Conservation (phyloP, 2,329 filamentous ascomycete species). For the Parafenestella ontariensis region DNA sequence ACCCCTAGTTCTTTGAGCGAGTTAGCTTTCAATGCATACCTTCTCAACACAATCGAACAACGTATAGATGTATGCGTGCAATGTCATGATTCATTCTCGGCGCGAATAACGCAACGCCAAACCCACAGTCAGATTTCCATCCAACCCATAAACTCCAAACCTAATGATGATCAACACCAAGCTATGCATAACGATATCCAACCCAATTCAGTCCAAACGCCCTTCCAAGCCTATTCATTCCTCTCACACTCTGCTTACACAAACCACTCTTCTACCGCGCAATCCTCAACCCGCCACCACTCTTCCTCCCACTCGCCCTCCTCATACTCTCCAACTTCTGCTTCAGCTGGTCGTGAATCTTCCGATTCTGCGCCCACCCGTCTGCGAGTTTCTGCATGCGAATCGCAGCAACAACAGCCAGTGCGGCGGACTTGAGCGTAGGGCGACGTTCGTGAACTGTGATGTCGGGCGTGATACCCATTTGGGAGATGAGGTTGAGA, state of each 20-base stretch:
- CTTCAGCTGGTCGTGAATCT: slow-evolving; percentile 55
- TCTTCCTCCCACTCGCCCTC: slow-evolving; percentile 30
- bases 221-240: not conserved
- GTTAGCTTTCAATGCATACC: not conserved
- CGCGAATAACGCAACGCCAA: not conserved
- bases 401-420: slow-evolving; percentile 58
- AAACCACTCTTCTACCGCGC: slow-evolving; percentile 14
- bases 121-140: no score
- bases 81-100: slow-evolving; percentile 11
- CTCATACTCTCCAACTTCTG: slow-evolving; percentile 57
- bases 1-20: not conserved
- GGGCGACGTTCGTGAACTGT: slow-evolving; percentile 55
- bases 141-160: not conserved
- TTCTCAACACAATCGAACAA: no score
- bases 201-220: not conserved
- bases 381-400: slow-evolving; percentile 59
- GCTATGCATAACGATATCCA: slow-evolving; percentile 33
- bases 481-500: slow-evolving; percentile 81
- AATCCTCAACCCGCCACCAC: slow-evolving; percentile 22
- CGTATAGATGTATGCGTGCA: no score
- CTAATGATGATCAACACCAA: slow-evolving; percentile 8
- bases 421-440: slow-evolving; percentile 57
- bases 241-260: not conserved
- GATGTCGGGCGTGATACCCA: slow-evolving; percentile 69
- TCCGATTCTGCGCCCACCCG: slow-evolving; percentile 59